Evolutionary conservation across 352 stramenopile species (phyloP).

Genomic region (Phytophthora foliorum): DNA sequence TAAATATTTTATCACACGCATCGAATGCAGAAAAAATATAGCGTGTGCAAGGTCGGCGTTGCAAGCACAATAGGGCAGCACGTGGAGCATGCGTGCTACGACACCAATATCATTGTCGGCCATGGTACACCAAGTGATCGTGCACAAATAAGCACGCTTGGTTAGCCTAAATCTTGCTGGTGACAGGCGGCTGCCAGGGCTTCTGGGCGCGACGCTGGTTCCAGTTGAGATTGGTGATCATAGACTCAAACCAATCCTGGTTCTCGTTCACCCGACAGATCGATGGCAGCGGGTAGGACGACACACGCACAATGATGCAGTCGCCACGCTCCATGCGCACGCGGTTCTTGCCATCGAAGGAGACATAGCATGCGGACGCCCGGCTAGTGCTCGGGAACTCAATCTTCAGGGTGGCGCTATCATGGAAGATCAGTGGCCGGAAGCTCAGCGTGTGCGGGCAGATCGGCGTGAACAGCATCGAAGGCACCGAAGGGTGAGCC

Average conservation of each 20-base stretch:
- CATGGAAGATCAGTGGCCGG: constrained; percentile 92
- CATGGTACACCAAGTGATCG: constrained; percentile 19
- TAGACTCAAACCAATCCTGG: constrained; percentile 93
- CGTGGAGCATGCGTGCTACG: constrained; percentile 12
- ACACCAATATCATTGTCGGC: constrained; percentile 13
- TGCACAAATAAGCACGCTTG: constrained; percentile 9
- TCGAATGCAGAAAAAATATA: constrained; percentile 39
- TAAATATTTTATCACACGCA: constrained; percentile 50
- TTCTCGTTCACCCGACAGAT: constrained; percentile 92
- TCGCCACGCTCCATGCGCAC: constrained; percentile 90
- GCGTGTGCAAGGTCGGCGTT: constrained; percentile 27
- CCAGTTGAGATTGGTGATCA: constrained; percentile 95
- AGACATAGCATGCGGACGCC: constrained; percentile 83
- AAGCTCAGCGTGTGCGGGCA: constrained; percentile 98
- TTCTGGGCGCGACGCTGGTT: constrained; percentile 90
- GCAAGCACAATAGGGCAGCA: constrained; percentile 7
- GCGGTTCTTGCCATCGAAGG: constrained; percentile 93
- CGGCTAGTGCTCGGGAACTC: constrained; percentile 86
- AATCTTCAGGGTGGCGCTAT: constrained; percentile 92
- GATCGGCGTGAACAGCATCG: constrained; percentile 99
- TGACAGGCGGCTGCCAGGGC: constrained; percentile 61
- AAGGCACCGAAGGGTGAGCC: constrained; percentile 97
- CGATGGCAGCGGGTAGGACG: constrained; percentile 88
- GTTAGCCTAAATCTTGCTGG: constrained; percentile 40
- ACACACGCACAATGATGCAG: constrained; percentile 87